Evolutionary conservation across 129 eudicot species (phyloP).

Genomic region (Pulicaria dysenterica): DNA sequence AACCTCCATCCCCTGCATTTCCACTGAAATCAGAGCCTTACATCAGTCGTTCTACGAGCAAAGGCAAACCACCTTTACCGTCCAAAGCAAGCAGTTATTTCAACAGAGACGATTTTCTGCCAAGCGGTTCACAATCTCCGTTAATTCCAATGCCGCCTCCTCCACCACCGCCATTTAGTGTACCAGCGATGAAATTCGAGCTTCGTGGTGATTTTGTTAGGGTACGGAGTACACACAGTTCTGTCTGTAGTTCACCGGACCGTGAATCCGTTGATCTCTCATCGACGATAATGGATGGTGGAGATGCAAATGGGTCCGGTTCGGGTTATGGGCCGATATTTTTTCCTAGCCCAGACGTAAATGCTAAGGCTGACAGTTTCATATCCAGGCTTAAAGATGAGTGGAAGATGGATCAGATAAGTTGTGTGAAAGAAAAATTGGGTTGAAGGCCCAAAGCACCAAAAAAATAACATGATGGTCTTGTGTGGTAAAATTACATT

Average conservation of each 20-base stretch:
- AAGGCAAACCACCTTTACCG: conserved; percentile 75
- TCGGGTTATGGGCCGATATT: conserved; percentile 23
- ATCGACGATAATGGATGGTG: conserved; percentile 28
- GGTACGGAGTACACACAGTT: conserved; percentile 56
- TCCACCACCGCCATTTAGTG: conserved; percentile 71
- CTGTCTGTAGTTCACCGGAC: conserved; percentile 72
- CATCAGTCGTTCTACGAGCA: conserved; percentile 15
- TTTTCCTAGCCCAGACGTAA: conserved; percentile 42
- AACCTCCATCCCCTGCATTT: conserved; percentile 33
- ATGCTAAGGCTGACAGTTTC: conserved; percentile 43
- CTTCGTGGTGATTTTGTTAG: conserved; percentile 62
- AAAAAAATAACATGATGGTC: too few species aligned
- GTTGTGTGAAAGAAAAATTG: conserved; percentile 3
- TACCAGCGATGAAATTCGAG: conserved; percentile 52
- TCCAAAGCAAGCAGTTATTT: conserved; percentile 41
- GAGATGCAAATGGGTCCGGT: conserved; percentile 23
- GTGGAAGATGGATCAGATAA: conserved; percentile 40
- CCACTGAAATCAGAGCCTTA: conserved; percentile 13
- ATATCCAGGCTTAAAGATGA: conserved; percentile 47
- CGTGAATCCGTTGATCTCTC: conserved; percentile 48
- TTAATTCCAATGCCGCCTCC: conserved; percentile 57
- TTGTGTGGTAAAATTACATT: too few species aligned
- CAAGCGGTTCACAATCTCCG: conserved; percentile 62
- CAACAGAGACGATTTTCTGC: conserved; percentile 39
- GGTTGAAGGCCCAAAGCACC: conserved; percentile 11